Conservation (phyloP, 2,329 filamentous ascomycete genomes). For the Colletotrichum acutatum region DNA sequence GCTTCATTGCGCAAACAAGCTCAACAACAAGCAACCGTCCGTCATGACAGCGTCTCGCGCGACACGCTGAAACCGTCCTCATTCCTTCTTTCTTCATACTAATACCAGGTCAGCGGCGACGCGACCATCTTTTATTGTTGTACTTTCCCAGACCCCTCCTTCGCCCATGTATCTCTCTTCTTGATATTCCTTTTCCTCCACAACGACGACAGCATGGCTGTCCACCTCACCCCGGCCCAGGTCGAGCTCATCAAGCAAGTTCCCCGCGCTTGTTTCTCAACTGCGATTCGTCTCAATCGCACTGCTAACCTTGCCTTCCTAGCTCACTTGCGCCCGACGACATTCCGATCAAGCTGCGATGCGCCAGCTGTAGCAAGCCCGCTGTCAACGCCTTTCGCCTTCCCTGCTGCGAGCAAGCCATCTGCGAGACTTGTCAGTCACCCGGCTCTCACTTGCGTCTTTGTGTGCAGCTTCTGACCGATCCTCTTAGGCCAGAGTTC, state of each 20-base stretch:
- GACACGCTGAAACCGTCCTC: slow-evolving; percentile 12
- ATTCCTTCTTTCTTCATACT: not conserved
- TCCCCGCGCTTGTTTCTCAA: not conserved
- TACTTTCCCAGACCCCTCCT: slow-evolving; percentile 26
- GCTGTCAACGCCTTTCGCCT: slow-evolving; percentile 91
- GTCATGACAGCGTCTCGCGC: slow-evolving; percentile 29
- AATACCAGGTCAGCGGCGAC: not conserved
- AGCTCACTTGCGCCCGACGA: slow-evolving; percentile 84
- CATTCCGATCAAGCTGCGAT: slow-evolving; percentile 95
- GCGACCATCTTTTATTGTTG: slow-evolving; percentile 3
- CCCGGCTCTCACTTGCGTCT: not conserved
- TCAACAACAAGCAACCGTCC: slow-evolving; percentile 7
- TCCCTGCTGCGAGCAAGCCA: slow-evolving; percentile 94
- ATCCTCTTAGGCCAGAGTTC: slow-evolving; percentile 74
- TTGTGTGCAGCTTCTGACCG: slow-evolving; percentile 30
- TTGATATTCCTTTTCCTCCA: slow-evolving; percentile 24
- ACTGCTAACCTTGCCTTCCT: slow-evolving; percentile 32
- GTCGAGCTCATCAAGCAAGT: slow-evolving; percentile 68
- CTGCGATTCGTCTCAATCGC: not conserved
- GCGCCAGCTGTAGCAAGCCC: slow-evolving; percentile 91
- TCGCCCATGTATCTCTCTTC: slow-evolving; percentile 34
- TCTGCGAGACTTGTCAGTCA: slow-evolving; percentile 86
- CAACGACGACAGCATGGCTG: slow-evolving; percentile 38
- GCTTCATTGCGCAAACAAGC: slow-evolving; percentile 31
- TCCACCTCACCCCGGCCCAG: slow-evolving; percentile 59